phyloP scores from a whole-genome alignment of 371 early-diverging fungal species.

The Apophysomyces ossiformis region DNA sequence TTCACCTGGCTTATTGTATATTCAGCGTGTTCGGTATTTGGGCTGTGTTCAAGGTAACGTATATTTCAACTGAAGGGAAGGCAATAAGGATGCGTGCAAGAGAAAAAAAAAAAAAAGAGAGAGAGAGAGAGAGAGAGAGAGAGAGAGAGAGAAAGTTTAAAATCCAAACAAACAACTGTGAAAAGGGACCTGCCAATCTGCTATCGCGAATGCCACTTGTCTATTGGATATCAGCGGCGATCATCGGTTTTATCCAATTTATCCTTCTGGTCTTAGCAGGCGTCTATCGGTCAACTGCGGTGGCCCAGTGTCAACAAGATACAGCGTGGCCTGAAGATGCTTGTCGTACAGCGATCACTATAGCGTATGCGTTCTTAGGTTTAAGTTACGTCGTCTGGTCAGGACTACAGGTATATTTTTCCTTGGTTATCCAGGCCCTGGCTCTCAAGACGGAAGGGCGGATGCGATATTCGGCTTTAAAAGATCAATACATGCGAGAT shows the following conservation, averaged over 20 bases:
- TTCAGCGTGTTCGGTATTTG: conserved; percentile 7
- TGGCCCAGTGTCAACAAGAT: conserved; percentile 3
- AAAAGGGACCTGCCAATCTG: background rate
- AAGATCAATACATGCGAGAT: conserved; percentile 16
- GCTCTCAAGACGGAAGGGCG: conserved; percentile 15
- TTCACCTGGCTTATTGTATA: conserved; percentile 9
- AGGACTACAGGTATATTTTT: conserved; percentile 17
- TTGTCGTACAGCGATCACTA: conserved; percentile 14
- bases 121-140: background rate
- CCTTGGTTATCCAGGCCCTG: conserved; percentile 17
- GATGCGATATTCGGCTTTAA: conserved; percentile 17
- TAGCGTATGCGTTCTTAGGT: conserved; percentile 17
- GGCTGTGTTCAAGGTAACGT: conserved; percentile 6
- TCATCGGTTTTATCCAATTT: conserved; percentile 14
- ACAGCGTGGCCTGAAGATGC: conserved; percentile 15
- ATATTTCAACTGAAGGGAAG: too few species aligned
- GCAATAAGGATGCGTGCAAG: too few species aligned
- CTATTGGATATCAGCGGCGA: conserved; percentile 6
- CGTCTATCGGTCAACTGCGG: conserved; percentile 12
- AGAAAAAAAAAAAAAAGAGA: background rate
- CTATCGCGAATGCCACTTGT: background rate
- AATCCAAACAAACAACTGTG: too few species aligned
- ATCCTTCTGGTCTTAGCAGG: conserved; percentile 16
- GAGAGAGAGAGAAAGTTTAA: background rate
- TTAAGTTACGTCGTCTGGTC: conserved; percentile 16